A percentile compares a stretch with the other conserved stretches of the same genome.
These are phyloP conservation scores for Coprinopsis marcescibilis DNA, from an alignment of 768 basidiomycete species.

Conservation along the genomic window DNA sequence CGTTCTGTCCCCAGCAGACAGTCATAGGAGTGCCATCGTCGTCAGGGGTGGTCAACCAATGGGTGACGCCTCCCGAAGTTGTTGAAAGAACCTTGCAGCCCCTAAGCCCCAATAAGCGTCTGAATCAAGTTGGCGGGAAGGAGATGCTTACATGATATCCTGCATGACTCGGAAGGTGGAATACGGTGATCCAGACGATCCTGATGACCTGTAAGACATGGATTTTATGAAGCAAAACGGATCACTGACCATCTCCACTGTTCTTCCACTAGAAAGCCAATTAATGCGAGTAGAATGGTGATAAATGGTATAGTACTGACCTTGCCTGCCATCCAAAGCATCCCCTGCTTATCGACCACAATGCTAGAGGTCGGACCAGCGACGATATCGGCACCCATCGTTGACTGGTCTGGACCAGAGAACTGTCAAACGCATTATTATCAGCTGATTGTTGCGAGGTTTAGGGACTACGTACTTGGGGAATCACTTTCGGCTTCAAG, in stretches of 20 bases:
- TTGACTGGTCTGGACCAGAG: constrained; percentile 59
- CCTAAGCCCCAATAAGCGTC: constrained; percentile 33
- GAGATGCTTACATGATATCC: constrained; percentile 63
- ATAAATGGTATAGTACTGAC: constrained; percentile 24
- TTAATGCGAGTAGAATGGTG: too few species aligned
- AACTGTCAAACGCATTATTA: constrained; percentile 42
- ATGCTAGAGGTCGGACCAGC: constrained; percentile 85
- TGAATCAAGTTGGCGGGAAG: neutral
- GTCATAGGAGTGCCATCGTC: constrained; percentile 76
- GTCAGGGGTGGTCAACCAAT: constrained; percentile 75
- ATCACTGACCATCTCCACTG: constrained; percentile 93
- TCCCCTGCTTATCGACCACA: constrained; percentile 77
- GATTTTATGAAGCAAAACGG: too few species aligned
- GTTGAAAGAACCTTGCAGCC: constrained; percentile 71
- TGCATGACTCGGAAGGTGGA: constrained; percentile 83
- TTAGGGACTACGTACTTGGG: constrained; percentile 46
- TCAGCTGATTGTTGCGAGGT: neutral
- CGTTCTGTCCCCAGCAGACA: constrained; percentile 81
- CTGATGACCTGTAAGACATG: too few species aligned
- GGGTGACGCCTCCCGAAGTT: constrained; percentile 81
- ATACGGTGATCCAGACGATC: constrained; percentile 85
- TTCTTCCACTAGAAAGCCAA: constrained; percentile 73
- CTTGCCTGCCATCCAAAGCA: constrained; percentile 86
- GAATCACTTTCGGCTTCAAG: constrained; percentile 76
- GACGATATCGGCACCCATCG: constrained; percentile 57